Percentiles rank a stretch among this genome's conserved stretches.
These are phyloP conservation scores for Solanum infundibuliforme DNA, from an alignment of 257 asterid species.

Conservation along the genomic window DNA sequence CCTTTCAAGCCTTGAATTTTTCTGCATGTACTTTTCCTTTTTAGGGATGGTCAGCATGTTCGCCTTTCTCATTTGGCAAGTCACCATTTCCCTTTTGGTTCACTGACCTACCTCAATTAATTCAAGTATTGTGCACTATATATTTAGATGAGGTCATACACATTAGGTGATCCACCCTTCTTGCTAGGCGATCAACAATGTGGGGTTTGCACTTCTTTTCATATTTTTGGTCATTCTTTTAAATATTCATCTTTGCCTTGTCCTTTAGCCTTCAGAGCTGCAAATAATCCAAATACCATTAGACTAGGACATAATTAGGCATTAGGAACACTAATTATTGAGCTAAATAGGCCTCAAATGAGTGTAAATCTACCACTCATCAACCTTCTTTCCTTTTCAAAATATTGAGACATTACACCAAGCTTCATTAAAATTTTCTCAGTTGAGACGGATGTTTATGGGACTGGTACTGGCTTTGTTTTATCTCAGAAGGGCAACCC, in stretches of 20 bases:
- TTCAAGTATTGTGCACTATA: not conserved
- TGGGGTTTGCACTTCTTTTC: not conserved
- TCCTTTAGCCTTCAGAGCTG: not conserved
- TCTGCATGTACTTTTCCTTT: not conserved
- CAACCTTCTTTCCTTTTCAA: not conserved
- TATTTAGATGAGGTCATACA: not conserved
- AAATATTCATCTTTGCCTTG: not conserved
- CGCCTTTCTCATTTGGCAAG: not conserved
- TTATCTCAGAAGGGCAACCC: not conserved
- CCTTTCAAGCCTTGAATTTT: not conserved
- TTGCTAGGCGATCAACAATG: not conserved
- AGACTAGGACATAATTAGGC: not conserved
- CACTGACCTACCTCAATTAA: not conserved
- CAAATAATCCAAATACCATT: not conserved
- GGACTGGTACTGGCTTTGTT: not conserved
- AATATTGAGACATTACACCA: no score
- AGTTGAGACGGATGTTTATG: no score
- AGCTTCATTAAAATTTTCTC: no score
- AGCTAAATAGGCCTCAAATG: not conserved
- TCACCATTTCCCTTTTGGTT: not conserved
- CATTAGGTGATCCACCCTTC: not conserved
- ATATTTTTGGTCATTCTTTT: not conserved
- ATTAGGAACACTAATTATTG: not conserved
- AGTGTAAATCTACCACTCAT: not conserved
- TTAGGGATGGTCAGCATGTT: not conserved